Conservation (phyloP, 2,329 filamentous ascomycete species). For the Curvularia lunata region DNA sequence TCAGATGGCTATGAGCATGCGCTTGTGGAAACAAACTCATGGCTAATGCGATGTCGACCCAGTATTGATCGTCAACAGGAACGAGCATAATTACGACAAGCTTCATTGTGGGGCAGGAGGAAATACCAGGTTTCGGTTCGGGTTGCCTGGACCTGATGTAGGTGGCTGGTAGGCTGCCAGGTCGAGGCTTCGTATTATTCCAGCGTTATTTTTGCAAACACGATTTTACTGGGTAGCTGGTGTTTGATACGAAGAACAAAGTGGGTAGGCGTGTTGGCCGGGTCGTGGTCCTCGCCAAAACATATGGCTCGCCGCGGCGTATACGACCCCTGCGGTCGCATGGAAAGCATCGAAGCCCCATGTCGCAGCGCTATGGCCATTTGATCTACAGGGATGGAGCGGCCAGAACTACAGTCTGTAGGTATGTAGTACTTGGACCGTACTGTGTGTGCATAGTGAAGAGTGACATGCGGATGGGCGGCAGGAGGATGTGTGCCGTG, state of each 20-base stretch:
- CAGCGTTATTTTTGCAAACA: slow-evolving; percentile 2
- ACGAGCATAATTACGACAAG: slow-evolving; percentile 20
- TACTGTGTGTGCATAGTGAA: neutral
- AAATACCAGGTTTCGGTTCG: neutral
- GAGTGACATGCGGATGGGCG: neutral
- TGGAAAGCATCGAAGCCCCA: neutral
- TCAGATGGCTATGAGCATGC: neutral
- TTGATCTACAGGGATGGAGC: neutral
- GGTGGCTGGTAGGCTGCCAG: slow-evolving; percentile 3
- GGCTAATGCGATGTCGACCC: slow-evolving; percentile 1
- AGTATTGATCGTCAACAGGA: slow-evolving; percentile 8
- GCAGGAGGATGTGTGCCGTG: neutral
- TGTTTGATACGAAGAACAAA: slow-evolving; percentile 17
- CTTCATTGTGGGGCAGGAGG: slow-evolving; percentile 11
- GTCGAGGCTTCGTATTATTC: slow-evolving; percentile 1
- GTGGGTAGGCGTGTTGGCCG: slow-evolving; percentile 6
- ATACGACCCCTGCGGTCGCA: neutral
- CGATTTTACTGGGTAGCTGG: slow-evolving; percentile 7
- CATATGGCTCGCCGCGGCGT: neutral
- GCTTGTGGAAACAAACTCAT: neutral
- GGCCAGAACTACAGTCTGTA: neutral
- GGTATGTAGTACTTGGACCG: neutral
- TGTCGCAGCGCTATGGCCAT: neutral
- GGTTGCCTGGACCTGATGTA: neutral
- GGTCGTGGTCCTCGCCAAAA: neutral